Evolutionary conservation across 1,139 yeast species (phyloP), one percentile per base, ranked within the genome.

Genomic region (Scheffersomyces segobiensis): DNA sequence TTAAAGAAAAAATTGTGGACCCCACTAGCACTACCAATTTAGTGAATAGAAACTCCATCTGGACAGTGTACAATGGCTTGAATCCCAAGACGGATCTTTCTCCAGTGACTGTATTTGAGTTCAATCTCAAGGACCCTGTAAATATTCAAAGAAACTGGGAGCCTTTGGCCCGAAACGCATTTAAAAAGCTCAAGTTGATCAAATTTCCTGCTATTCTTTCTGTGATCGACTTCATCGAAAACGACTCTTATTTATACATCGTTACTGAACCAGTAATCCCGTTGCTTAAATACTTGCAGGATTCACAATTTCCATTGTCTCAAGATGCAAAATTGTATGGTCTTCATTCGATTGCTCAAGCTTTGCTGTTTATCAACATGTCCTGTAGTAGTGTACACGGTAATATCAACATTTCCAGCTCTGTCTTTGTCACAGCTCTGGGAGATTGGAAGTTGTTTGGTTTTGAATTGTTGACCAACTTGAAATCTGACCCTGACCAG

Each of bases 401-500:
- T 1, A 86, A 87, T 60, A 67, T 93, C 49, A 80, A 84, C 61
- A 57, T 70, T 14, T 65, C 76, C 39, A 80, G 83, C 50, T 83
- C 91, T 0, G 80, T 93, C 0, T 92, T 75, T 71, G 86, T 91
- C 17, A 89, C 84, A 57, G 62, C 62, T 17, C 70, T 79, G 50
- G 97, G 97, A 8, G 97, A 91, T 67, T 91, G 97, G 96, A 89
- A 87, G 59, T 71, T 93, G 26, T 90, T 91, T 63, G 97, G 97
- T 0, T 85, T 93, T 66, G 98, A 93, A 70, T 72, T 90, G 4
- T 79, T 89, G 57, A 81, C 89, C 1, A 85, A 81, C 61, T 67
- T 80, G 57, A 75, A 74, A 24, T 74, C 81, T 1, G 88, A 85
- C 59, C 82, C 84, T 3, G 84, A 84, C 57, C 83, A 78, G 57